A percentile compares a stretch with the other conserved stretches of the same genome.
Conservation (phyloP, 2,329 filamentous ascomycete genomes). For the Chaetomium sp. region DNA sequence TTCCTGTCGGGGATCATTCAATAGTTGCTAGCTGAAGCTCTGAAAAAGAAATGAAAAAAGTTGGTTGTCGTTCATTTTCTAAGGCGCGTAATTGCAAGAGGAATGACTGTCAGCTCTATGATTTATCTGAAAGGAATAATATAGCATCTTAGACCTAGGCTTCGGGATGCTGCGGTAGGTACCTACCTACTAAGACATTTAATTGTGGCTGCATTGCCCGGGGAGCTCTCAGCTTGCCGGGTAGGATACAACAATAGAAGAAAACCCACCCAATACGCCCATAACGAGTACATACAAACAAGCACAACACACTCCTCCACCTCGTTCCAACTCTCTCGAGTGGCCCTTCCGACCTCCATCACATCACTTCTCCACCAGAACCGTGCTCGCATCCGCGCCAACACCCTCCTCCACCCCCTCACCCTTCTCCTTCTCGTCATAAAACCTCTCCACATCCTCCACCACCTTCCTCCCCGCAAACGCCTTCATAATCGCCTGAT, state of each 20-base stretch:
- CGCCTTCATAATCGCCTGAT: slow-evolving; percentile 46
- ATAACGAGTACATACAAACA: background rate
- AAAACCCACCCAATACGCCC: no score
- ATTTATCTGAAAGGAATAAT: no score
- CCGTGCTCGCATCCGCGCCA: slow-evolving; percentile 40
- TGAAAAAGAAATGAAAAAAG: no score
- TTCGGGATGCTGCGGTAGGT: background rate
- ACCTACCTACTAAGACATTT: slow-evolving; percentile 9
- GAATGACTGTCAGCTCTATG: no score
- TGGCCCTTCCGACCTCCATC: background rate
- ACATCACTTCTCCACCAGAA: slow-evolving; percentile 39
- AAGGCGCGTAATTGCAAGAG: no score
- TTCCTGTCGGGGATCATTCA: no score
- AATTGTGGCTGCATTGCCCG: slow-evolving; percentile 12
- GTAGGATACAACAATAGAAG: no score
- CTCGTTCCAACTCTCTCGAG: background rate
- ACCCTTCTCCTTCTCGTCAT: slow-evolving; percentile 38
- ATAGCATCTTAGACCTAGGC: background rate
- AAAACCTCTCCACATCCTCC: slow-evolving; percentile 46
- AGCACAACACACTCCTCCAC: background rate
- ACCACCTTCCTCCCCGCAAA: slow-evolving; percentile 54
- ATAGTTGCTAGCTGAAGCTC: no score
- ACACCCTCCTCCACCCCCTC: slow-evolving; percentile 5
- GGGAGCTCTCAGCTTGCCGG: background rate
- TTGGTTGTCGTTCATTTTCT: no score